Base-by-base conservation (phyloP, 805 yeast genomes). In the Yueomyces sinensis region DNA sequence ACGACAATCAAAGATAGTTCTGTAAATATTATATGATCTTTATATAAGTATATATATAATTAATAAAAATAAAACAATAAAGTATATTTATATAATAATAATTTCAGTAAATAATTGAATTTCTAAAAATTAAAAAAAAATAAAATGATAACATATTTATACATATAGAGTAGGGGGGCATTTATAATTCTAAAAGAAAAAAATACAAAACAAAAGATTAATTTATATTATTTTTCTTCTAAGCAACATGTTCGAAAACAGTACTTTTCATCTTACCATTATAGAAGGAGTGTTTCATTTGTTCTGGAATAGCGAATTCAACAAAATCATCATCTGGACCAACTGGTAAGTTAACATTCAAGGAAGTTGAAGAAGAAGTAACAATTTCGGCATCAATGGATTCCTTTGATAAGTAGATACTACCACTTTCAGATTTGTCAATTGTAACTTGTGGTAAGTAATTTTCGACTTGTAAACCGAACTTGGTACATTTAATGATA, bases 261-360 rank as follows among this genome's bases (percentile, higher is more conserved):
- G 70, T 66, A 44, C 82, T 74, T 24, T 67, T 64, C 40, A 87
- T 58, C 49, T 71, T 70, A 20, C 89, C 91, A 31, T 60, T 56
- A 35, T 59, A 64, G 41, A 82, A 63, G 14, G 71, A 65, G 59
- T 84, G 95, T 51, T 74, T 72, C 58, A 91, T 70, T 63, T 91
- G 98, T 60, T 91, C 99, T 7, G 97, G 95, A 29, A 82, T 72
- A 7, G 95, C 76, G 36, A 74, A 62, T 58, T 91, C 99, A 35
- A 66, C 71, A 58, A 70, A 76, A 54, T 89, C 95, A 31, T 64
- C 80, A 31, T 66, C 72, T 27, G 74, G 83, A 13, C 65, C 72
- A 32, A 69, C 70, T 19, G 95, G 95, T 31, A 83, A 68, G 50
- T 87, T 83, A 45, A 91, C 66, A 56, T 91, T 91, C 56, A 91